A percentile compares a stretch with the other conserved stretches of the same genome.
Conservation (phyloP, 257 asterid species). For the Solanum dulcamara region DNA sequence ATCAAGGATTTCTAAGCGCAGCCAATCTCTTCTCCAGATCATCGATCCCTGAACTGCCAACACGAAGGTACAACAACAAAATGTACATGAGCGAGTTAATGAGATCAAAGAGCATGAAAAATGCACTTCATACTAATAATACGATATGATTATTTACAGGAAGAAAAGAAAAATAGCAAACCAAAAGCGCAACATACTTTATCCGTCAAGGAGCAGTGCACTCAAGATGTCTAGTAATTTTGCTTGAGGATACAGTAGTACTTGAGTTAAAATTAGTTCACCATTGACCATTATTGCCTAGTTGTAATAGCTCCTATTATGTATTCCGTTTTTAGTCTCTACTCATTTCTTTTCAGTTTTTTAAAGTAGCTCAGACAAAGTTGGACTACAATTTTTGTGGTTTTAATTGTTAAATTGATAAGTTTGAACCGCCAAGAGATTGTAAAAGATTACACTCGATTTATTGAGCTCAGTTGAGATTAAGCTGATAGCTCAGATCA, state of each 20-base stretch:
- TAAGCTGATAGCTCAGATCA: not conserved
- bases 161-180: not conserved
- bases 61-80: not conserved
- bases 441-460: not conserved
- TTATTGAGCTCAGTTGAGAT: not conserved
- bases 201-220: not conserved
- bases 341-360: not conserved
- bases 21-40: constrained; percentile 82
- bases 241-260: not conserved
- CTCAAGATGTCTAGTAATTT: not conserved
- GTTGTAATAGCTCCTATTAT: not conserved
- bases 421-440: not conserved
- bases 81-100: not conserved
- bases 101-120: not conserved
- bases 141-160: not conserved
- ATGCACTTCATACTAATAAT: not conserved
- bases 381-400: not conserved
- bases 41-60: constrained; percentile 45
- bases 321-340: not conserved
- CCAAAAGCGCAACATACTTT: not conserved
- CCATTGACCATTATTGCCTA: not conserved
- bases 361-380: not conserved
- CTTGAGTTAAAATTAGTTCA: not conserved
- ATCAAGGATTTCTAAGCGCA: constrained; percentile 64
- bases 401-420: not conserved